A percentile compares a stretch with the other conserved stretches of the same genome.
These are phyloP conservation scores for Psilocybe cyanescens DNA, from an alignment of 768 basidiomycete genomes.

Conservation along the genomic window DNA sequence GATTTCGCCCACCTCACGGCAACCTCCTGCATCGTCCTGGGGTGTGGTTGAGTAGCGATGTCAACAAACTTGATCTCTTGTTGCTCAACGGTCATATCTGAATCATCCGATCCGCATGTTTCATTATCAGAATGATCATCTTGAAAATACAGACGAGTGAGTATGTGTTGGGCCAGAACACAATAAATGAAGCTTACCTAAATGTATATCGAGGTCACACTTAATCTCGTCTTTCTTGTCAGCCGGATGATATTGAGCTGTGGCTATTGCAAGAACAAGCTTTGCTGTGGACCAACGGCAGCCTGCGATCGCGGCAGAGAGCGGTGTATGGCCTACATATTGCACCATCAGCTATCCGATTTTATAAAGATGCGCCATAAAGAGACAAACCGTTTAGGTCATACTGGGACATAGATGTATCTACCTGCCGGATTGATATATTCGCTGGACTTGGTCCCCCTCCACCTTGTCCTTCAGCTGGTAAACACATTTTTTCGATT, in stretches of 20 bases:
- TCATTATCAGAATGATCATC: conserved; percentile 44
- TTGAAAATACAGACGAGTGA: conserved; percentile 3
- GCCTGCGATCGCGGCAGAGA: conserved; percentile 50
- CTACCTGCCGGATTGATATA: conserved; percentile 39
- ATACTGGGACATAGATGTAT: conserved; percentile 17
- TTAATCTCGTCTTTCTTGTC: conserved; percentile 35
- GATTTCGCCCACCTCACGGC: not conserved
- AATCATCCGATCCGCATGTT: conserved; percentile 43
- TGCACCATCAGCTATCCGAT: not conserved
- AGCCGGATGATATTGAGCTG: conserved; percentile 52
- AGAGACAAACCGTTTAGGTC: not conserved
- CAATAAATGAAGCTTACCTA: conserved; percentile 30
- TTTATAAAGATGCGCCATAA: conserved; percentile 20
- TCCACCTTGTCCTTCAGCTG: conserved; percentile 30
- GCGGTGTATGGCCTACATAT: conserved; percentile 46
- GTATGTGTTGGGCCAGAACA: not conserved
- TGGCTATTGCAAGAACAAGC: conserved; percentile 58
- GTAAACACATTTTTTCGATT: conserved; percentile 57
- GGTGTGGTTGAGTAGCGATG: conserved; percentile 49
- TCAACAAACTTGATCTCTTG: conserved; percentile 50
- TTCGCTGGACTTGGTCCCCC: conserved; percentile 37
- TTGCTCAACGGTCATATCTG: conserved; percentile 42
- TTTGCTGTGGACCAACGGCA: conserved; percentile 61
- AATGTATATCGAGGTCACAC: conserved; percentile 35
- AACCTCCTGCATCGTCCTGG: conserved; percentile 36